Evolutionary conservation across 192 early-diverging fungal species (phyloP).

Genomic region (Chytriomyces sp.): DNA sequence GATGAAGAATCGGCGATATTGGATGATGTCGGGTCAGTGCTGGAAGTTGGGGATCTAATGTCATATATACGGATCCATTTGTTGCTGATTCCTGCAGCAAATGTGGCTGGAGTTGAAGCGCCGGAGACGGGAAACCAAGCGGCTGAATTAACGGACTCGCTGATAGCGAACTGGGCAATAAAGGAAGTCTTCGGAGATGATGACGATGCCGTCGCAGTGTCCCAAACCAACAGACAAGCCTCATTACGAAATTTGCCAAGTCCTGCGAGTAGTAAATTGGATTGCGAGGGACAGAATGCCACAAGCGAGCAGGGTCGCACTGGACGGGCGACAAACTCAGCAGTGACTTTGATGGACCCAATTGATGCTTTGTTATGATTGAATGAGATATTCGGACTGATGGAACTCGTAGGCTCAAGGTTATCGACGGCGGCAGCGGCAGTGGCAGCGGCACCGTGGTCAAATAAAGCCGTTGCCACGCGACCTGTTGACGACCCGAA

Average conservation of each 20-base stretch:
- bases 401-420: neutral
- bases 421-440: neutral
- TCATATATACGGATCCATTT: conserved; percentile 77
- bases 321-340: conserved; percentile 55
- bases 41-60: conserved; percentile 54
- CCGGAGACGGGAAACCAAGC: conserved; percentile 62
- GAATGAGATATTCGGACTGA: neutral
- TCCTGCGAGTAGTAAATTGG: conserved; percentile 67
- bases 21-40: neutral
- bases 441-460: neutral
- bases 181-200: neutral
- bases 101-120: conserved; percentile 44
- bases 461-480: neutral
- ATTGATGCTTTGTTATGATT: neutral
- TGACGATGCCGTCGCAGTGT: conserved; percentile 60
- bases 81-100: conserved; percentile 74
- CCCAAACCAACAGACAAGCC: conserved; percentile 75
- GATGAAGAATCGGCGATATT: conserved; percentile 46
- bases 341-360: conserved; percentile 28
- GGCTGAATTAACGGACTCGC: conserved; percentile 70
- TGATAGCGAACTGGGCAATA: conserved; percentile 60
- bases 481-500: conserved; percentile 5
- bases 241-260: conserved; percentile 77
- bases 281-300: conserved; percentile 67
- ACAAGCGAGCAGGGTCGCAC: conserved; percentile 74